Percentiles rank a stretch among this genome's conserved stretches.
These are phyloP conservation scores for Candida corydali DNA, from an alignment of 805 yeast species.

Conservation along the genomic window DNA sequence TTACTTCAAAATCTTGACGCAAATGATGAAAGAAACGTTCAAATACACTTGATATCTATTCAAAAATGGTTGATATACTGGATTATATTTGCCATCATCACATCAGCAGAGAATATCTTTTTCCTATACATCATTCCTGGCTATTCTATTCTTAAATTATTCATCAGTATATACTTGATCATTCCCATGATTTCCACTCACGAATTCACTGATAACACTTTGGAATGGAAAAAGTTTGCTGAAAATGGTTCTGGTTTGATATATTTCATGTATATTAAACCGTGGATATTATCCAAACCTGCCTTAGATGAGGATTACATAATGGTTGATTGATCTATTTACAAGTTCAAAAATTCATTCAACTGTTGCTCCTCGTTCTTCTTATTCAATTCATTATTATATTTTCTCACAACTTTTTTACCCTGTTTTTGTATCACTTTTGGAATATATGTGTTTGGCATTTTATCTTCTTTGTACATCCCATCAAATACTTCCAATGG, in stretches of 20 bases:
- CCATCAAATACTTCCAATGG: conserved; percentile 78
- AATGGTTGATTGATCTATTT: conserved; percentile 6
- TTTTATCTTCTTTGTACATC: conserved; percentile 42
- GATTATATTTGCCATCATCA: conserved; percentile 51
- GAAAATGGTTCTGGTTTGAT: conserved; percentile 30
- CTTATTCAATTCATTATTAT: not conserved
- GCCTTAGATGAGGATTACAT: conserved; percentile 5
- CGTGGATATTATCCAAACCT: conserved; percentile 12
- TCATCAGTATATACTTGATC: conserved; percentile 58
- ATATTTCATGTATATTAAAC: conserved; percentile 26
- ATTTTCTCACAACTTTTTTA: conserved; percentile 9
- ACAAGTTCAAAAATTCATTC: conserved; percentile 15
- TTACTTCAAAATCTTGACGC: conserved; percentile 11
- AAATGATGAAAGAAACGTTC: conserved; percentile 14
- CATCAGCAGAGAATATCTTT: conserved; percentile 37
- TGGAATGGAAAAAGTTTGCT: conserved; percentile 29
- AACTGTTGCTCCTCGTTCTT: not conserved
- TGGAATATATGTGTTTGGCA: conserved; percentile 39
- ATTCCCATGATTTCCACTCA: conserved; percentile 32
- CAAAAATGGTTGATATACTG: conserved; percentile 53
- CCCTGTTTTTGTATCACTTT: conserved; percentile 21
- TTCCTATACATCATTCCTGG: conserved; percentile 53
- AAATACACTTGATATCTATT: conserved; percentile 20
- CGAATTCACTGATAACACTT: conserved; percentile 10
- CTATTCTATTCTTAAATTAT: conserved; percentile 44